Conservation (phyloP, 345 rosid genomes). For the Mangifera indica region DNA sequence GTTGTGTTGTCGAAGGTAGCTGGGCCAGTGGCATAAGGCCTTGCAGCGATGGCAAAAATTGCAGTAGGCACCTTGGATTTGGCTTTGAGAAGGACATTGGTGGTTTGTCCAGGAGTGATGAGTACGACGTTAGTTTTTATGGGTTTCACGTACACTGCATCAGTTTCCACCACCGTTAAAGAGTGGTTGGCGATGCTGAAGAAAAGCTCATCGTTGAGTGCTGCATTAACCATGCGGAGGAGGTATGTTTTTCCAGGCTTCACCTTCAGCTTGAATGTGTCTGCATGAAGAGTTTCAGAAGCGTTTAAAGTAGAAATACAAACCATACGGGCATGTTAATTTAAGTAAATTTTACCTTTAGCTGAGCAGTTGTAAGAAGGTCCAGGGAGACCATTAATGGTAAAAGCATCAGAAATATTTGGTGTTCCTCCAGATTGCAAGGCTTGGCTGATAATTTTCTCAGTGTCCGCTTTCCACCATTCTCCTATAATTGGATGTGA, state of each 20-base stretch:
- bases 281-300: constrained; percentile 27
- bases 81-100: constrained; percentile 55
- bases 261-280: constrained; percentile 52
- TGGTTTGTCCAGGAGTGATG: constrained; percentile 69
- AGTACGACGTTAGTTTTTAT: constrained; percentile 46
- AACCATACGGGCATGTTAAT: neutral
- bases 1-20: constrained; percentile 53
- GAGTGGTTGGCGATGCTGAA: constrained; percentile 67
- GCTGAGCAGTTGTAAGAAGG: constrained; percentile 42
- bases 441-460: constrained; percentile 47
- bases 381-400: constrained; percentile 56
- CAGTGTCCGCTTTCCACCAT: constrained; percentile 60
- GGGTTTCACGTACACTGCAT: constrained; percentile 68
- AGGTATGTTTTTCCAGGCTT: constrained; percentile 50
- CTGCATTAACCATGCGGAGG: constrained; percentile 47
- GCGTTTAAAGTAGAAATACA: neutral
- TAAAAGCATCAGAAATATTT: constrained; percentile 53
- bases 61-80: constrained; percentile 32
- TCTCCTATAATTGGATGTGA: constrained; percentile 36
- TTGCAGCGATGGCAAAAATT: constrained; percentile 36
- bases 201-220: constrained; percentile 70
- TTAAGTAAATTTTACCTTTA: constrained; percentile 30
- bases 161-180: constrained; percentile 62
- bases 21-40: constrained; percentile 46
- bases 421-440: constrained; percentile 46